A percentile compares a stretch with the other conserved stretches of the same genome.
phyloP scores from a whole-genome alignment of 1,284 basidiomycete species.

The Ceratobasidium sp. region DNA sequence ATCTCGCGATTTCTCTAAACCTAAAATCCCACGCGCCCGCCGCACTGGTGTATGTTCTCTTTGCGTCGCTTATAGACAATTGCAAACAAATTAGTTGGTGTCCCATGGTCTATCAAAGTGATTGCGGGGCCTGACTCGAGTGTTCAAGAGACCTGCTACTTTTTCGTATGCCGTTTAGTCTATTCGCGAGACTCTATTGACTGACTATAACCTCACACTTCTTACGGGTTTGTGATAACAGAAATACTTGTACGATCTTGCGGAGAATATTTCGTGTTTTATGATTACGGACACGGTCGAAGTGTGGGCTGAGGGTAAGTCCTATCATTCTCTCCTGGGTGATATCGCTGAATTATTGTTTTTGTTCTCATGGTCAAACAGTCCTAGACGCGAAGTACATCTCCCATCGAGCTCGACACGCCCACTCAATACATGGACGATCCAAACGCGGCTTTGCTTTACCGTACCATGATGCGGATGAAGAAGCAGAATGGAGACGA shows the following conservation, averaged over 20 bases:
- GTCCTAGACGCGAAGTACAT: conserved; percentile 39
- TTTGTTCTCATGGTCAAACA: background rate
- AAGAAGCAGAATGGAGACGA: conserved; percentile 39
- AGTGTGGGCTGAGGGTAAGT: conserved; percentile 39
- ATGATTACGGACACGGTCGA: conserved; percentile 29
- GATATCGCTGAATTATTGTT: too few relatives aligned
- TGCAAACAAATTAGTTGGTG: conserved; percentile 8
- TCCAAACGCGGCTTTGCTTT: conserved; percentile 33
- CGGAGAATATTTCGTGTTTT: conserved; percentile 18
- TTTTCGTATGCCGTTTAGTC: conserved; percentile 37
- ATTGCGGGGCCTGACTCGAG: background rate
- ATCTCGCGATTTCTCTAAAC: background rate
- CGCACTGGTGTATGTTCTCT: background rate
- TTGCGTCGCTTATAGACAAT: background rate
- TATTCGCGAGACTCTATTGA: too few relatives aligned
- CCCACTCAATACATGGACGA: conserved; percentile 15
- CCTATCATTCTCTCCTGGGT: background rate
- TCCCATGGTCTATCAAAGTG: conserved; percentile 36
- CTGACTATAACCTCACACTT: too few relatives aligned
- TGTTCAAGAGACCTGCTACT: conserved; percentile 22
- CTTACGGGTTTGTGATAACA: too few relatives aligned
- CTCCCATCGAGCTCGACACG: conserved; percentile 36
- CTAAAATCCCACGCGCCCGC: background rate
- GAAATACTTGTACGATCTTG: conserved; percentile 26
- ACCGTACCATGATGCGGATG: conserved; percentile 40